These are phyloP conservation scores for Lumnitzera littorea DNA, from an alignment of 345 rosid genomes.

Conservation along the genomic window DNA sequence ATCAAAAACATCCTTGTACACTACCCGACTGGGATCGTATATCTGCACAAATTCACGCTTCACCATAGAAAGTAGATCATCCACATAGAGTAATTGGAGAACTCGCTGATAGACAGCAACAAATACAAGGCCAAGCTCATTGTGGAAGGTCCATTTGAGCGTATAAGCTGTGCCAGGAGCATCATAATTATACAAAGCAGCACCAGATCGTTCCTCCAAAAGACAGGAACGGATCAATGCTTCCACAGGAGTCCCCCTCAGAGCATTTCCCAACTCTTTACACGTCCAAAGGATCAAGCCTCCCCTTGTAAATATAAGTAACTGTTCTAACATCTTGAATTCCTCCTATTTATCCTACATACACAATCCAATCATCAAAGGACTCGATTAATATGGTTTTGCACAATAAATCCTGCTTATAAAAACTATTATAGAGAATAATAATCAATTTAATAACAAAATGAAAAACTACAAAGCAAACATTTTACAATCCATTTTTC, in stretches of 20 bases:
- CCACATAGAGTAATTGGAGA: conserved; percentile 84
- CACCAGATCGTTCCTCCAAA: conserved; percentile 95
- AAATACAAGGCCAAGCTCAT: conserved; percentile 90
- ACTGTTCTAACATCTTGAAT: conserved; percentile 78
- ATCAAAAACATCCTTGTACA: conserved; percentile 53
- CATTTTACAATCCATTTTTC: too few relatives aligned
- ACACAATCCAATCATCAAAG: too few relatives aligned
- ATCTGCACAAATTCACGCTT: conserved; percentile 67
- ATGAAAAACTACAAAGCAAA: too few relatives aligned
- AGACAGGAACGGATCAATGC: conserved; percentile 87
- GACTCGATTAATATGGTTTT: too few relatives aligned
- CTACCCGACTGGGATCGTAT: conserved; percentile 62
- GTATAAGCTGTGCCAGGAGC: conserved; percentile 81
- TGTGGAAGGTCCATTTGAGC: conserved; percentile 95
- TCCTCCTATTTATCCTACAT: neutral
- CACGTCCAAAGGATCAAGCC: conserved; percentile 99
- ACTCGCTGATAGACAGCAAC: conserved; percentile 96
- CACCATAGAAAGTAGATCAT: conserved; percentile 74
- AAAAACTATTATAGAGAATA: too few relatives aligned
- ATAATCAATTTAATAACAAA: too few relatives aligned
- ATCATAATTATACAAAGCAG: conserved; percentile 61
- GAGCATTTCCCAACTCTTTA: conserved; percentile 88
- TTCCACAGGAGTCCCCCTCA: conserved; percentile 88
- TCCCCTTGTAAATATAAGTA: conserved; percentile 86
- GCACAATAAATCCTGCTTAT: too few relatives aligned